phyloP scores from a whole-genome alignment of 495 filamentous ascomycete species.

The Hyaloscypha bicolor region DNA sequence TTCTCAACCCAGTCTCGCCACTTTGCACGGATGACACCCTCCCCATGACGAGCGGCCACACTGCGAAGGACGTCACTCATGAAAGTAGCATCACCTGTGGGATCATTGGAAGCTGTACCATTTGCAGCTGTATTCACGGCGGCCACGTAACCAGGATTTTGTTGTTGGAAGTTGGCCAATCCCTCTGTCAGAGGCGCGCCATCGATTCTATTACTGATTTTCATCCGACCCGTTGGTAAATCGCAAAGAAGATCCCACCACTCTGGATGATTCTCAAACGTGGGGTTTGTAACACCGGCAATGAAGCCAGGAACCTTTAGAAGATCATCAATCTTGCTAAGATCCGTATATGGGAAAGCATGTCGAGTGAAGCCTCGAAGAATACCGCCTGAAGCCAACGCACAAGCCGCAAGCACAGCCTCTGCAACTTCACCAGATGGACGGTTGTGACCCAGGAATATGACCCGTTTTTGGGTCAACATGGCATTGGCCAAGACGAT shows the following conservation, averaged over 20 bases:
- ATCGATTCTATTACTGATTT: conserved; percentile 85
- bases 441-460: conserved; percentile 93
- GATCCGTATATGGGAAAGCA: conserved; percentile 97
- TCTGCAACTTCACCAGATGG: conserved; percentile 94
- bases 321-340: conserved; percentile 96
- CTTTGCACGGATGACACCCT: conserved; percentile 85
- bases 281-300: conserved; percentile 96
- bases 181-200: conserved; percentile 77
- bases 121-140: conserved; percentile 45
- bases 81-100: conserved; percentile 88
- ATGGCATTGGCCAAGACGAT: conserved; percentile 79
- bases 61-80: conserved; percentile 83
- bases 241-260: conserved; percentile 99
- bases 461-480: conserved; percentile 93
- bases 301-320: conserved; percentile 96
- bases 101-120: conserved; percentile 49
- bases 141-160: conserved; percentile 59
- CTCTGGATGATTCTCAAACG: conserved; percentile 89
- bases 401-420: conserved; percentile 90
- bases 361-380: conserved; percentile 93
- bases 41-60: conserved; percentile 83
- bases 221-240: conserved; percentile 87
- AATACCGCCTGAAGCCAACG: conserved; percentile 92
- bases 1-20: conserved; percentile 88
- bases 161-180: conserved; percentile 81